Percentiles rank a stretch among this genome's conserved stretches.
These are phyloP conservation scores for Dicorynia guianensis DNA, from an alignment of 306 rosid genomes.

Conservation along the genomic window DNA sequence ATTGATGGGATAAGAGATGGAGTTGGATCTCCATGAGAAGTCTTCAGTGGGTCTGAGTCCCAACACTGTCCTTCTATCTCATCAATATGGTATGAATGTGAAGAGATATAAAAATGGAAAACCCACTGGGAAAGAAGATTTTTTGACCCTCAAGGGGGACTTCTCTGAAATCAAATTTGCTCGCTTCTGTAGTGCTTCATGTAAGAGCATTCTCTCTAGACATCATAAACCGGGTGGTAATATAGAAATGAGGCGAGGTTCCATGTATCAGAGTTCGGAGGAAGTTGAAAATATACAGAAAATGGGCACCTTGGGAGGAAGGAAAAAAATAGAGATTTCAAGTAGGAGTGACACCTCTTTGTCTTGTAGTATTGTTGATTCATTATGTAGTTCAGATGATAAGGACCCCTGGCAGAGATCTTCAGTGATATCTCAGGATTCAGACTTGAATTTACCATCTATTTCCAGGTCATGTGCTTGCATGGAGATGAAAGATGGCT, in stretches of 20 bases:
- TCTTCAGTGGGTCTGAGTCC: constrained; percentile 78
- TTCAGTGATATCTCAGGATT: constrained; percentile 41
- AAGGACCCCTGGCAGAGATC: constrained; percentile 54
- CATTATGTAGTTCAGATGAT: constrained; percentile 73
- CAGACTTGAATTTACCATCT: constrained; percentile 50
- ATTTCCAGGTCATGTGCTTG: constrained; percentile 46
- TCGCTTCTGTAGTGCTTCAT: constrained; percentile 65
- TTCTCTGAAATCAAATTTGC: constrained; percentile 68
- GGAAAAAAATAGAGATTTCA: constrained; percentile 73
- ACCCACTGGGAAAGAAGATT: constrained; percentile 50
- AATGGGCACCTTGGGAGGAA: constrained; percentile 59
- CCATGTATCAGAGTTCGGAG: constrained; percentile 73
- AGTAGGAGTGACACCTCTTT: constrained; percentile 56
- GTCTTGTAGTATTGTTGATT: constrained; percentile 69
- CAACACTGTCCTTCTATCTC: constrained; percentile 83
- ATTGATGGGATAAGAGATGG: constrained; percentile 76
- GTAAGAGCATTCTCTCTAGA: constrained; percentile 63
- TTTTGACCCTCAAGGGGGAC: constrained; percentile 63
- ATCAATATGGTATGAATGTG: constrained; percentile 51
- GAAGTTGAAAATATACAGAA: constrained; percentile 56
- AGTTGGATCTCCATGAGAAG: constrained; percentile 58
- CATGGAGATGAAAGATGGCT: constrained; percentile 53
- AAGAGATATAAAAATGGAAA: constrained; percentile 61
- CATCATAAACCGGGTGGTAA: constrained; percentile 59
- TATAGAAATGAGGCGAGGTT: constrained; percentile 55